Base-by-base conservation (phyloP, 345 rosid genomes). In the Ailanthus altissimus region DNA sequence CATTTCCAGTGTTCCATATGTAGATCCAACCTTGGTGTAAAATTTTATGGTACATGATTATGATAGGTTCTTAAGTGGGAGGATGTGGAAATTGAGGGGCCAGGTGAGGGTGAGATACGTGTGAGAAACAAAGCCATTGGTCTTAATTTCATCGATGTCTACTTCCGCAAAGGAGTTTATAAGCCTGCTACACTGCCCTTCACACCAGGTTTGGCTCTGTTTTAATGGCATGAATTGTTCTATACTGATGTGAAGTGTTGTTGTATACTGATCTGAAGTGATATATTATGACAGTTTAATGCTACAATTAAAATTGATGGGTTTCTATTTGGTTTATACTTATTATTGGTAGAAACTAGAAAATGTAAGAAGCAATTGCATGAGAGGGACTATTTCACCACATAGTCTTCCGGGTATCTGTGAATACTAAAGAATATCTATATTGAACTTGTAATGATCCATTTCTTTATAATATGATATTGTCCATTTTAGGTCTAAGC, bases 51-150 rank as follows among this genome's bases (percentile, higher is more conserved):
- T 23, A 43, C 5, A n/a, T 70, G 58, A 74, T 53, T n/a, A 45
- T 69, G 45, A 16, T 66, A 95, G 99, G 98, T 95, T 77, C 84
- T 95, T 75, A 90, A 89, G 74, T 93, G 96, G 97, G 98, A 95
- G 82, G 92, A 95, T 79, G 90, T 93, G 72, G 97, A 92, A 85
- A 70, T 88, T n/a, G 90, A 92, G 36, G 97, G 89, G 78, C 98
- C 97, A 18, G 87, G 90, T 60, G 91, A 91, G 28, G 98, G 99
- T 11, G 97, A 93, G 85, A 90, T 95, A 70, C 90, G 89, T 0
- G 93, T 93, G 71, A 89, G 79, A 81, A 90, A 90, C 84, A 92
- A 87, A 70, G 99, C 97, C 0, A 85, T 93, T 49, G 99, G 98
- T 69, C 82, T 95, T 76, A 95, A 95, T 85, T 95, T 93, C 83